Evolutionary conservation across 768 basidiomycete species (phyloP).

Genomic region (Hypholoma sublateritium): DNA sequence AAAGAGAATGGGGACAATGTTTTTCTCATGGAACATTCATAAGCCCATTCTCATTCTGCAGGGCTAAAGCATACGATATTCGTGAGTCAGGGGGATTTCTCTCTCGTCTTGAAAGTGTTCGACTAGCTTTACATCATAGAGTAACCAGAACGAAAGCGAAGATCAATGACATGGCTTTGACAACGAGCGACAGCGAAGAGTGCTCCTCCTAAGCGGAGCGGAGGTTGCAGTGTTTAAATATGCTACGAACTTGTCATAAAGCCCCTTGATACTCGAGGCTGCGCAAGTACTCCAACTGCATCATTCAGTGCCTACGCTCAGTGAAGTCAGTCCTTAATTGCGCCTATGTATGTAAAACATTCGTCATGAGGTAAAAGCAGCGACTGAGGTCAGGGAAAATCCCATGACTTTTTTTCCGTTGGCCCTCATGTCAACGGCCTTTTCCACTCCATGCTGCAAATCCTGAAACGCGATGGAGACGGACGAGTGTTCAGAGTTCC

Average conservation of each 20-base stretch:
- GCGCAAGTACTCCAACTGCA: neutral
- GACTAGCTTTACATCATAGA: neutral
- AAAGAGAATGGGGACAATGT: too few species aligned
- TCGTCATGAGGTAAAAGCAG: too few species aligned
- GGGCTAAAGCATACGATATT: too few species aligned
- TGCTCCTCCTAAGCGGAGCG: neutral
- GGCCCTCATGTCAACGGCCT: neutral
- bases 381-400: neutral
- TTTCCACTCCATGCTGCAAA: neutral
- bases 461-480: neutral
- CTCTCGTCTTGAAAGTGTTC: too few species aligned
- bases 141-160: neutral
- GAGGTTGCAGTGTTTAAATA: neutral
- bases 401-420: neutral
- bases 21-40: too few species aligned
- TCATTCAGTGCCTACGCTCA: neutral
- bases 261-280: neutral
- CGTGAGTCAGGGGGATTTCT: too few species aligned
- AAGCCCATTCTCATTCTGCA: too few species aligned
- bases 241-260: neutral
- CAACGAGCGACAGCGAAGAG: neutral
- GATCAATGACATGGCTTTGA: neutral
- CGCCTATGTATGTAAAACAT: too few species aligned
- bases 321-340: neutral
- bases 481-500: neutral